phyloP scores from a whole-genome alignment of 768 basidiomycete species.

The Cyathus striatus region DNA sequence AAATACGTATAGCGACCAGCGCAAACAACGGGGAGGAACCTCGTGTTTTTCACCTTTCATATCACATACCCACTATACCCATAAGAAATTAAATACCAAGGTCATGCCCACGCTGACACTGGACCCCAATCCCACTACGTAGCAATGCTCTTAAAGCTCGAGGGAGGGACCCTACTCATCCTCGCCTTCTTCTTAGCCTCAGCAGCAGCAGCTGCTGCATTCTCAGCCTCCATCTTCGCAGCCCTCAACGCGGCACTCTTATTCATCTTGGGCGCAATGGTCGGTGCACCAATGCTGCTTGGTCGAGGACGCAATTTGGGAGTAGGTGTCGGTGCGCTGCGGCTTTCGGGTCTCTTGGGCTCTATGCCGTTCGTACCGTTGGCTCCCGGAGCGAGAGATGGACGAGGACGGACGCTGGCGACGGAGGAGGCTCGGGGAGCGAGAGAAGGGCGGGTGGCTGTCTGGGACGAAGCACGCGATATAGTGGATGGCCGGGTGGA shows the following conservation, averaged over 20 bases:
- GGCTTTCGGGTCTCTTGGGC: conserved; percentile 1
- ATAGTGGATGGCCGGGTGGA: conserved; percentile 24
- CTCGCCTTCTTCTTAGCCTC: conserved; percentile 30
- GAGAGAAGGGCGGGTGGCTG: conserved; percentile 8
- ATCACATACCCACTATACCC: no score
- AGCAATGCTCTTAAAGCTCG: conserved; percentile 35
- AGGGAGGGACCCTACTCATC: conserved; percentile 24
- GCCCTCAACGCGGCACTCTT: conserved; percentile 67
- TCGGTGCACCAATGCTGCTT: conserved; percentile 52
- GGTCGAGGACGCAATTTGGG: conserved; percentile 43
- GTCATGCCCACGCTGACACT: no score
- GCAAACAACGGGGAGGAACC: background rate
- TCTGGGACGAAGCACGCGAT: conserved; percentile 7
- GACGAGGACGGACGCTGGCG: conserved; percentile 17
- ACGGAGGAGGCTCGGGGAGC: conserved; percentile 34
- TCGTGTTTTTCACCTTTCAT: no score
- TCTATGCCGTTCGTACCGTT: no score
- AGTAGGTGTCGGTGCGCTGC: conserved; percentile 9
- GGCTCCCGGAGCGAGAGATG: background rate
- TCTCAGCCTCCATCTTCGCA: conserved; percentile 60
- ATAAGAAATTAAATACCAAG: no score
- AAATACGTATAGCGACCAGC: background rate
- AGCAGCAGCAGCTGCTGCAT: conserved; percentile 37
- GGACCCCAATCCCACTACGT: background rate
- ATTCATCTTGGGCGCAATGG: conserved; percentile 67